Evolutionary conservation across 257 asterid species (phyloP), one percentile per base, ranked within the genome.

Genomic region (Haberlea rhodopensis): DNA sequence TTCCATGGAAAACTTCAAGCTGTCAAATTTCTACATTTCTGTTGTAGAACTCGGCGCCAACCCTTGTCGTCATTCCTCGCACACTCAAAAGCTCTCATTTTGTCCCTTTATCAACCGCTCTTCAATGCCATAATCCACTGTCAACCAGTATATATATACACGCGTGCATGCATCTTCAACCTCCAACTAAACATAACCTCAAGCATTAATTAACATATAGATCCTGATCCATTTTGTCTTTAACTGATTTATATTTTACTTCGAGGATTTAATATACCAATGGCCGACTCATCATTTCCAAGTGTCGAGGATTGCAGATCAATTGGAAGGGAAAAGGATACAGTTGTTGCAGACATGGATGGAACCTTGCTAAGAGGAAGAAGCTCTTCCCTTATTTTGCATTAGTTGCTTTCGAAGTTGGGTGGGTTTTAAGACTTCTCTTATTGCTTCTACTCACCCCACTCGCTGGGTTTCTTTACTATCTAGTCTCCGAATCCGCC

Each of bases 341-440:
- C 82, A 0, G 87, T 80, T 23, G 87, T 85, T 4, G 92, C 92
- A 0, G 89, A 80, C 69, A 71, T 85, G 87, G 89, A 85, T 29
- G 92, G 92, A 16, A 85, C 92, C 0, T 46, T 85, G 60, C 73
- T 85, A 2, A 69, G 78, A 22, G 89, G 85, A 0, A 66, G 87
- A 3, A 82, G 85, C 60, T 85, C 92, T 0, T 85, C 11, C 85
- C 92, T 0, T 82, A 80, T 22, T 85, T 82, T 1, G 87, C 92
- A 8, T 59, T 75, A 24, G 66, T 82, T 1, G 84, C 92, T 10
- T 85, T 80, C 19, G 92, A 85, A 45, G 71, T 72, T 0, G 85
- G 89, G 13, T 87, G 89, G 1, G 15, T 76, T 64, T 26, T 85
- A 3, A 65, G 89, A 25, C 83, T 85, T 16, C 72, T 85, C 3